These are phyloP conservation scores for Sordaria brevicollis DNA, from an alignment of 495 filamentous ascomycete species.

Conservation along the genomic window DNA sequence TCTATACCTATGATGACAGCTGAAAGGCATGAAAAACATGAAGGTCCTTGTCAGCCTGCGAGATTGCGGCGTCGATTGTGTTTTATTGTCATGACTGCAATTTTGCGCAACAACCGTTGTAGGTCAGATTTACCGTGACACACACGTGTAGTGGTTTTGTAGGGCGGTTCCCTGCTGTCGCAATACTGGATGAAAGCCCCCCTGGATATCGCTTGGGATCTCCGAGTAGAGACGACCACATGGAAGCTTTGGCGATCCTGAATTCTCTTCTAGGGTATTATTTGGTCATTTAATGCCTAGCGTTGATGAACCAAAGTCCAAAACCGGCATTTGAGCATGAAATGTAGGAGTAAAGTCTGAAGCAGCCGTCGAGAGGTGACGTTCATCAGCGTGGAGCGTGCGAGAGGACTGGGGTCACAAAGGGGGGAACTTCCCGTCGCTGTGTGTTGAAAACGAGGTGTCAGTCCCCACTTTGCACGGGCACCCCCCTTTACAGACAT, in stretches of 20 bases:
- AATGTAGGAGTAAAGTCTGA: background rate
- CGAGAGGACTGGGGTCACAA: no score
- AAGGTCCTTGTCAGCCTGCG: background rate
- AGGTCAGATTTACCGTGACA: background rate
- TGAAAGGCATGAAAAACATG: background rate
- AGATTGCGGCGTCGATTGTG: background rate
- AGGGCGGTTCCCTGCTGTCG: background rate
- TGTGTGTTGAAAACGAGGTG: no score
- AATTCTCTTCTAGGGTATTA: background rate
- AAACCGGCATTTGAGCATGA: background rate
- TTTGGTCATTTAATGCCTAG: background rate
- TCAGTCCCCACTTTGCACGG: no score
- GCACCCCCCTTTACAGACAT: no score
- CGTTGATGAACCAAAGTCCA: background rate
- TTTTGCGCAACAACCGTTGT: background rate
- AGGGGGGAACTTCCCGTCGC: background rate
- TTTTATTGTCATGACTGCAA: background rate
- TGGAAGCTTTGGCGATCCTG: background rate
- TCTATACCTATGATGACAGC: background rate
- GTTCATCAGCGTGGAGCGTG: background rate
- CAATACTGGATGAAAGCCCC: background rate
- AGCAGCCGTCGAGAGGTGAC: no score
- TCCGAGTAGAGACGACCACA: background rate
- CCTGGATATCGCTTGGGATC: conserved; percentile 9
- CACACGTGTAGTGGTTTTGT: background rate